Base-by-base conservation (phyloP, 768 basidiomycete genomes). In the Xerocomus spinulosus region DNA sequence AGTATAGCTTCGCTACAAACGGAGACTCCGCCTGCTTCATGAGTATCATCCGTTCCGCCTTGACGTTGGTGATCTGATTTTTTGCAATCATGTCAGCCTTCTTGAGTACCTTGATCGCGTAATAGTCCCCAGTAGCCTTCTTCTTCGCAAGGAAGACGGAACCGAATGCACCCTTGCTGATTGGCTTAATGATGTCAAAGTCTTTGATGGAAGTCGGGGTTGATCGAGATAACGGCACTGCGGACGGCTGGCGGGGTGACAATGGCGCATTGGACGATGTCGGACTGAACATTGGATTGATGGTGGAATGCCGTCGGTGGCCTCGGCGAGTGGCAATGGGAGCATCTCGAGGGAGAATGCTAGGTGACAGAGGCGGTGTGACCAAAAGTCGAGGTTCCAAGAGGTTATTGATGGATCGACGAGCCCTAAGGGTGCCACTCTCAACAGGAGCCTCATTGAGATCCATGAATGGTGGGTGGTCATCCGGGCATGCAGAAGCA, bases 51-150 rank as follows among this genome's bases (percentile, higher is more conserved):
- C 96, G 81, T 73, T 99, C 96, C 2, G 96, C 96, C 71, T 98
- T 98, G 68, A 99, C 96, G 64, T 98, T 99, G 41, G 96, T 98
- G 66, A 99, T 95, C 69, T 99, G 96, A 73, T 99, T 99, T 80
- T 99, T 99, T 33, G 96, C 91, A 66, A 99, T 98, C 96, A 99
- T 99, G 70, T 99, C 96, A n/a, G 93, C 92, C 74, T 99, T 99
- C 74, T 95, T 97, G 64, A 99, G 71, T n/a, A 98, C 94, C 70
- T 99, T 99, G 81, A 99, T 95, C 23, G 96, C 96, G 70, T 87
- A 99, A 69, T 97, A 98, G 69, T 98, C 96, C 44, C 96, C 96
- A 2, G 96, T 99, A 5, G 80, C 87, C 60, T 92, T 94, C 79
- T 99, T 99, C 76, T 95, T 98, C 35, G 96, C 91, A 44, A 99